Evolutionary conservation across 1,139 yeast genomes (phyloP).

Genomic region (Zygosaccharomyces sapae): DNA sequence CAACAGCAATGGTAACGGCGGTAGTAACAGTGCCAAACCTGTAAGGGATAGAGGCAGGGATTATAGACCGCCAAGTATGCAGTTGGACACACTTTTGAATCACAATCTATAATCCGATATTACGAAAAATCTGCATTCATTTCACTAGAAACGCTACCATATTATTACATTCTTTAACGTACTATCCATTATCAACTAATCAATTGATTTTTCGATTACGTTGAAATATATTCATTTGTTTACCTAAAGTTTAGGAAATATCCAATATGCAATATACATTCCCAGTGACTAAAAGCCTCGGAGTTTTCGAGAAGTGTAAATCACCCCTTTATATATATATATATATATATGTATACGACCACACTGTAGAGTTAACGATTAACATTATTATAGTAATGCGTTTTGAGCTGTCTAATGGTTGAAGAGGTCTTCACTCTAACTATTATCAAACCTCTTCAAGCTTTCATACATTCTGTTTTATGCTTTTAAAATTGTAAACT

Average conservation of each 20-base stretch:
- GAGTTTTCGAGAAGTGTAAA: neutral
- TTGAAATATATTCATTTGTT: conserved; percentile 1
- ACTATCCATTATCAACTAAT: neutral
- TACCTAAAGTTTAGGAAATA: neutral
- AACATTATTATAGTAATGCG: too few relatives aligned
- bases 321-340: neutral
- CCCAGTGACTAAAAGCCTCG: neutral
- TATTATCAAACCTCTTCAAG: too few relatives aligned
- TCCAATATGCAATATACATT: neutral
- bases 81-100: conserved; percentile 31
- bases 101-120: too few relatives aligned
- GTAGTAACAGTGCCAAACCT: neutral
- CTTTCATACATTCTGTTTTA: too few relatives aligned
- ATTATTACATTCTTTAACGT: neutral
- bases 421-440: too few relatives aligned
- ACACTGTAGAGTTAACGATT: neutral
- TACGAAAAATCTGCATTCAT: too few relatives aligned
- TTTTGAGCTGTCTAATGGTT: too few relatives aligned
- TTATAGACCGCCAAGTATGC: conserved; percentile 34
- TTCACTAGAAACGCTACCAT: neutral
- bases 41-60: conserved; percentile 8
- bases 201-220: neutral
- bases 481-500: too few relatives aligned
- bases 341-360: too few relatives aligned
- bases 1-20: neutral